Base-by-base conservation (phyloP, 305 asterid species). In the Rubia balearica region DNA sequence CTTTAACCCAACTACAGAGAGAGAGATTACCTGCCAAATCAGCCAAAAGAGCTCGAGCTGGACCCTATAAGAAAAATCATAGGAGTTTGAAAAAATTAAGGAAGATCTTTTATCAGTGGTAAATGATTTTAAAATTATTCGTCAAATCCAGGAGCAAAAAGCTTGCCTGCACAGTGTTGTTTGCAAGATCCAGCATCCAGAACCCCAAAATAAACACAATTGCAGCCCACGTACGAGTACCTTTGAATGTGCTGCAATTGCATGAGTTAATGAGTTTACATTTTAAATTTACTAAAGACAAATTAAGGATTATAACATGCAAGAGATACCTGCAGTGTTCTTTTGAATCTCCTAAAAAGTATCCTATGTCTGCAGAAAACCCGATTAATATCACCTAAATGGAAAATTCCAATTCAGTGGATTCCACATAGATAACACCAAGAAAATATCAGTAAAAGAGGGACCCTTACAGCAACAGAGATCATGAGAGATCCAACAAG, bases 171-270 rank as follows among this genome's bases (percentile, higher is more conserved):
- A 95, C 99, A 45, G 99, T 95, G 83, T 95, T 95, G 84, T 95
- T 95, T 64, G 99, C 99, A 82, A 95, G 99, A 86, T 95, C 99
- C 76, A 95, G 88, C 99, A 95, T 82, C 98, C 99, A 95, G 78
- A 95, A 95, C 69, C 99, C 99, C 80, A 95, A 74, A 30, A 95
- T 84, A 76, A 95, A 95, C 68, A 95, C 84, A 68, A 92, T 49
- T 73, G 99, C 97, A 62, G 99, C 99, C 83, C 94, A 88, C 67
- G 96, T 87, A 67, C 98, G 98, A 80, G 99, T 92, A 68, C 99
- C 99, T 90, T 88, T 88, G 72, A 80, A 95, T 19, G 97, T 91
- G 85, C 99, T 95, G 96, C 85, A 86, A 67, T 86, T 73, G 69
- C 75, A 78, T 14, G 63, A 79, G 83, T 80, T 83, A 72, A 69